Conservation (phyloP, 1,284 basidiomycete genomes). For the Porodaedalea pini region DNA sequence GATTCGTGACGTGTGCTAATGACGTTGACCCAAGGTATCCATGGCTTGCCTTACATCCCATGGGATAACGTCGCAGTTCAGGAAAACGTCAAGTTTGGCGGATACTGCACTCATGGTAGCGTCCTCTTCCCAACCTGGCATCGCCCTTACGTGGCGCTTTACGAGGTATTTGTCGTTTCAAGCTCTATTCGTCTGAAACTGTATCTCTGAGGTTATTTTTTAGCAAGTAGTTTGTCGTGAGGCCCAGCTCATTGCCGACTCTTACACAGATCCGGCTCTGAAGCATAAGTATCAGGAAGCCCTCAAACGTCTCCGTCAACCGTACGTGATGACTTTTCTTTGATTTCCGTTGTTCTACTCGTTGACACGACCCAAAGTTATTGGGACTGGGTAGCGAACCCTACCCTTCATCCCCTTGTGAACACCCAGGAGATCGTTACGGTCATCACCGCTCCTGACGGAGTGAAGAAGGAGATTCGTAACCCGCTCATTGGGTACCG, state of each 20-base stretch:
- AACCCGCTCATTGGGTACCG: conserved; percentile 38
- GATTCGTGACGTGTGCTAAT: too few relatives aligned
- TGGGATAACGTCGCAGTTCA: too few relatives aligned
- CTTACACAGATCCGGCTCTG: too few relatives aligned
- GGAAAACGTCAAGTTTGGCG: too few relatives aligned
- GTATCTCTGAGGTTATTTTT: neutral
- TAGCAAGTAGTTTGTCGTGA: conserved; percentile 44
- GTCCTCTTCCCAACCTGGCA: conserved; percentile 54
- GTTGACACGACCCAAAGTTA: conserved; percentile 5
- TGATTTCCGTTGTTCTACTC: neutral
- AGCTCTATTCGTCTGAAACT: neutral
- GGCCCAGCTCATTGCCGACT: conserved; percentile 36
- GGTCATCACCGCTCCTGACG: conserved; percentile 37
- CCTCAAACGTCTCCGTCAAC: conserved; percentile 39
- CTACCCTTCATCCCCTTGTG: conserved; percentile 38
- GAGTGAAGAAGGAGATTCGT: conserved; percentile 28
- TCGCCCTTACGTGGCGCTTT: conserved; percentile 44
- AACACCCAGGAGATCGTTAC: conserved; percentile 38
- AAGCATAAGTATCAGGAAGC: conserved; percentile 34
- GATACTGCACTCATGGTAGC: conserved; percentile 49
- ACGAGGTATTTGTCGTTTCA: conserved; percentile 36
- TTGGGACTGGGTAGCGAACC: conserved; percentile 44
- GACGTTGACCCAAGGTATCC: too few relatives aligned
- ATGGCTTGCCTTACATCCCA: too few relatives aligned
- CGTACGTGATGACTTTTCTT: conserved; percentile 24